Conservation (phyloP, 225 moss, liverwort and hornwort genomes). For the Anthoceros angustus region DNA sequence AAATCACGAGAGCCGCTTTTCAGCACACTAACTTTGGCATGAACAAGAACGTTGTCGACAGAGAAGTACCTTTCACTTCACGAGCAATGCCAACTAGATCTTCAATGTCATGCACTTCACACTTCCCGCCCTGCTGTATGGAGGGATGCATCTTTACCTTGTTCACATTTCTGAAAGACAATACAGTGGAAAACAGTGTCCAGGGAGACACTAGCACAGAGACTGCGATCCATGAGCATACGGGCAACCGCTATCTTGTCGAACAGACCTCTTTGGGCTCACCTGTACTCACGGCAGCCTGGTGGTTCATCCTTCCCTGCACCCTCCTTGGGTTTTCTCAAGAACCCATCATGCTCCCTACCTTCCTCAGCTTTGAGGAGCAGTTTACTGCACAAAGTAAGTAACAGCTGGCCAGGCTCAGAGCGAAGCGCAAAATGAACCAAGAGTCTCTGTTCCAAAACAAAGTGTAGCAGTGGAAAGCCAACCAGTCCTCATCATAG, state of each 20-base stretch:
- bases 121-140: constrained; percentile 33
- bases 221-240: not conserved
- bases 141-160: constrained; percentile 41
- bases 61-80: constrained; percentile 38
- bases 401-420: not conserved
- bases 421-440: not conserved
- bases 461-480: not conserved
- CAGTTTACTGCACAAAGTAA: constrained; percentile 18
- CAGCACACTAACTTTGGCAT: not conserved
- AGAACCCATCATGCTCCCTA: constrained; percentile 11
- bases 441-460: not conserved
- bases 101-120: constrained; percentile 56
- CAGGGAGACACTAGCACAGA: not conserved
- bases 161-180: constrained; percentile 32
- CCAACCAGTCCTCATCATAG: constrained; percentile 63
- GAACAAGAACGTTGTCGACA: not conserved
- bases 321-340: constrained; percentile 6
- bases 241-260: not conserved
- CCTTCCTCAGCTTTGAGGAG: constrained; percentile 17
- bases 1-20: constrained; percentile 7
- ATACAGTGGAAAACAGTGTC: not conserved
- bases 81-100: constrained; percentile 55
- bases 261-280: constrained; percentile 5
- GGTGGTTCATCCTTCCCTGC: not conserved
- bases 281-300: constrained; percentile 52